These are phyloP conservation scores for Cladophialophora immunda DNA, from an alignment of 2,329 filamentous ascomycete species.

Conservation along the genomic window DNA sequence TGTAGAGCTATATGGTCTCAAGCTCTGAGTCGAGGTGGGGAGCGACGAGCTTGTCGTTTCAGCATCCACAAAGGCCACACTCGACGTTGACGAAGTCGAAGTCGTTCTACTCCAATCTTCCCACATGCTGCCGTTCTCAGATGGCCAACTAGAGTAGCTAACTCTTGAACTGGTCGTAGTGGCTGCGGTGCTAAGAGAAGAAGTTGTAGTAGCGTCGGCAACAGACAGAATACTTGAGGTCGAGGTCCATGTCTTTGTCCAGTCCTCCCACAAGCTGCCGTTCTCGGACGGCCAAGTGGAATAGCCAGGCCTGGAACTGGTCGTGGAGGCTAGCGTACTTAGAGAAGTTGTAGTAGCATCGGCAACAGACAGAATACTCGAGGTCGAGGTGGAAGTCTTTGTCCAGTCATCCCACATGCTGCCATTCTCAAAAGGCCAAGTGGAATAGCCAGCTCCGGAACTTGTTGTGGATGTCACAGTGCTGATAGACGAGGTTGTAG, in stretches of 20 bases:
- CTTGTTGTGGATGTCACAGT: neutral
- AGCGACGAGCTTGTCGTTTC: neutral
- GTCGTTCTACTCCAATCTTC: neutral
- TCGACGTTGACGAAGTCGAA: neutral
- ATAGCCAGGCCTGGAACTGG: neutral
- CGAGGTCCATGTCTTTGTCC: slow-evolving; percentile 1
- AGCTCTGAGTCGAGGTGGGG: neutral
- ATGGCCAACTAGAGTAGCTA: neutral
- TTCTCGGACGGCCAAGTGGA: neutral
- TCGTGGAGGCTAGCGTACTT: neutral
- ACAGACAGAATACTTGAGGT: neutral
- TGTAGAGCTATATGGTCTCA: neutral
- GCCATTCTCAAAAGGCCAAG: slow-evolving; percentile 1
- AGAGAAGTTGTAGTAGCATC: neutral
- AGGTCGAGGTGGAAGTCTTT: neutral
- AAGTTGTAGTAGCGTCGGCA: slow-evolving; percentile 3
- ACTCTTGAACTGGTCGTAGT: neutral
- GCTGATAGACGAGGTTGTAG: neutral
- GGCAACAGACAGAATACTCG: neutral
- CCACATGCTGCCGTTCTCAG: neutral
- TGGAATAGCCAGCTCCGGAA: neutral
- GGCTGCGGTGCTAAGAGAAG: neutral
- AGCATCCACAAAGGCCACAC: neutral
- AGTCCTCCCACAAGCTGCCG: slow-evolving; percentile 13
- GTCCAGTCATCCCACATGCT: slow-evolving; percentile 19